Evolutionary conservation across 176 grass and related monocot species (phyloP).

Genomic region (Musa itinerans): DNA sequence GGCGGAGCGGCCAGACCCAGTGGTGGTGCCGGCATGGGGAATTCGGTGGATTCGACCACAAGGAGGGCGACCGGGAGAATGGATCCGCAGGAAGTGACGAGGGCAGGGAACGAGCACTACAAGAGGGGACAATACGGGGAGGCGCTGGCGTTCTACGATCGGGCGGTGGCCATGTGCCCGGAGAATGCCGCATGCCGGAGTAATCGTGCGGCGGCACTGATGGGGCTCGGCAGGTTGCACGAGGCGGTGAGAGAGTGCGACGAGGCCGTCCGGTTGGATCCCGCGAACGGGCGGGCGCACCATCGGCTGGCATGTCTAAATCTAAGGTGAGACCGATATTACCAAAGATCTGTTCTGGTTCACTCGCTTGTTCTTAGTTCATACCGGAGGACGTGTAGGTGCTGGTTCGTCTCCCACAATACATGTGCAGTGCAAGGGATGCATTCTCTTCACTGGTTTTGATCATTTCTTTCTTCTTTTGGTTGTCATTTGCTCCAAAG

Average conservation of each 20-base stretch:
- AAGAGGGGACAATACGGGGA: slow-evolving; percentile 50
- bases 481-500: too few species aligned
- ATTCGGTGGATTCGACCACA: slow-evolving; percentile 11
- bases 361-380: neutral
- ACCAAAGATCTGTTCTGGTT: neutral
- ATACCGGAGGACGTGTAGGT: neutral
- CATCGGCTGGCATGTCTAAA: slow-evolving; percentile 36
- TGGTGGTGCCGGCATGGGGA: slow-evolving; percentile 24
- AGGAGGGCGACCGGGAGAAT: slow-evolving; percentile 13
- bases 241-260: slow-evolving; percentile 57
- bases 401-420: neutral
- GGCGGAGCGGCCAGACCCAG: slow-evolving; percentile 3
- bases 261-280: slow-evolving; percentile 49
- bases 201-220: slow-evolving; percentile 56
- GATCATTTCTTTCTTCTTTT: too few species aligned
- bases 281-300: slow-evolving; percentile 39
- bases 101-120: slow-evolving; percentile 52
- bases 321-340: slow-evolving; percentile 34
- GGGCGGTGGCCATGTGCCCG: slow-evolving; percentile 36
- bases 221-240: slow-evolving; percentile 28
- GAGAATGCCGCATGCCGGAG: slow-evolving; percentile 48
- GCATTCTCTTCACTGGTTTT: too few species aligned
- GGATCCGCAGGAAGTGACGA: slow-evolving; percentile 31
- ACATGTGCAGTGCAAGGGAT: too few species aligned
- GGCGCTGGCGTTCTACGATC: slow-evolving; percentile 50